phyloP scores from a whole-genome alignment of 164 flowering plant species.

The Warburgia ugandensis region DNA sequence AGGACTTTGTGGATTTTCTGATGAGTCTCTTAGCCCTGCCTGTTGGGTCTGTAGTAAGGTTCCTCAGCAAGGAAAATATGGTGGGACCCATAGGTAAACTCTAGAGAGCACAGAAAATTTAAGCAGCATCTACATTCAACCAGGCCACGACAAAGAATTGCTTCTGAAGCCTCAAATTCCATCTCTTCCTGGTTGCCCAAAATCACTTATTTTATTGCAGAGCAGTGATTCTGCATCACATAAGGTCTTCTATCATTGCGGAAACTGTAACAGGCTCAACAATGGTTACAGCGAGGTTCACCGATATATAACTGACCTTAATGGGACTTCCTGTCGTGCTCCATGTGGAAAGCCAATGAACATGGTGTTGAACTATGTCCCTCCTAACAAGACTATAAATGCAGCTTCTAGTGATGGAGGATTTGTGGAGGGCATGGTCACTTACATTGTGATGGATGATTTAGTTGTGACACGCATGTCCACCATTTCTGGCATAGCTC shows the following conservation, averaged over 20 bases:
- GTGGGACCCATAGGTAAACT: slow-evolving; percentile 29
- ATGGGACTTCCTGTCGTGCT: neutral
- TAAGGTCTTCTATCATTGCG: no score
- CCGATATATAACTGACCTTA: neutral
- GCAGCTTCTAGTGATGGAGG: slow-evolving; percentile 11
- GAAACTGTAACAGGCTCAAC: no score
- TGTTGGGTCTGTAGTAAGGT: neutral
- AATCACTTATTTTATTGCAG: no score
- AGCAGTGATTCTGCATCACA: no score
- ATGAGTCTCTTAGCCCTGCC: slow-evolving; percentile 37
- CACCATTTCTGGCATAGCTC: slow-evolving; percentile 23
- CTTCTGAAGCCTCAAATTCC: neutral
- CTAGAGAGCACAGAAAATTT: neutral
- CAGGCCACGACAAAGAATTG: neutral
- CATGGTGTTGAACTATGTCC: neutral
- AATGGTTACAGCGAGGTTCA: neutral
- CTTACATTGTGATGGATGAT: slow-evolving; percentile 44
- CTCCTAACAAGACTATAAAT: neutral
- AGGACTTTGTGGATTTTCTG: slow-evolving; percentile 58
- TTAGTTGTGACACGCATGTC: slow-evolving; percentile 39
- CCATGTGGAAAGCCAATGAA: no score
- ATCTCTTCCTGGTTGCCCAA: neutral
- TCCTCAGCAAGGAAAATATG: slow-evolving; percentile 54
- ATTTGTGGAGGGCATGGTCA: slow-evolving; percentile 30
- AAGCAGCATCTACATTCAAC: neutral